Evolutionary conservation across 1,284 basidiomycete genomes (phyloP).

Genomic region (Rhizopogon parksii): DNA sequence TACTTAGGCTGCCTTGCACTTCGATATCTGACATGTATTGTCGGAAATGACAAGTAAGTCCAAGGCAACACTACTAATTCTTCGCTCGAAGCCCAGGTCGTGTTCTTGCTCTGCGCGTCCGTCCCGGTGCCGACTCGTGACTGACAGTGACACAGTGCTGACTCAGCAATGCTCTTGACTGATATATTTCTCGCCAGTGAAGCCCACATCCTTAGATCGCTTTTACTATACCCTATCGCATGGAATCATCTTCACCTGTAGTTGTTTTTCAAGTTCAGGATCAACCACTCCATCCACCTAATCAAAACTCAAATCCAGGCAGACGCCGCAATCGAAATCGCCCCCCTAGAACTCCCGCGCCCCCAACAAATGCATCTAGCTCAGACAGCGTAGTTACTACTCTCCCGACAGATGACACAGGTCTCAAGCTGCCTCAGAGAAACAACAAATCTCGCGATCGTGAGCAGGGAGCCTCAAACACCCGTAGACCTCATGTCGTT

Average conservation of each 20-base stretch:
- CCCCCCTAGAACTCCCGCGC: not conserved
- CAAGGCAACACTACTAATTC: too few species aligned
- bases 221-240: not conserved
- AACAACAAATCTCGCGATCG: not conserved
- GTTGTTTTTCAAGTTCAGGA: not conserved
- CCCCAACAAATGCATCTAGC: not conserved
- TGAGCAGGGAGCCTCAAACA: not conserved
- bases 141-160: not conserved
- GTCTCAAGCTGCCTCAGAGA: not conserved
- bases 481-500: not conserved
- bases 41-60: too few species aligned
- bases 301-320: not conserved
- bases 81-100: too few species aligned
- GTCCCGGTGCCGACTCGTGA: too few species aligned
- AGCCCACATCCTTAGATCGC: not conserved
- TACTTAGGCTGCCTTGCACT: too few species aligned
- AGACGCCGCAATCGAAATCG: not conserved
- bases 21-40: too few species aligned
- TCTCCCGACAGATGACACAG: not conserved
- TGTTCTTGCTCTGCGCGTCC: too few species aligned
- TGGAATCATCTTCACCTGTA: constrained; percentile 1
- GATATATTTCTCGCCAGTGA: not conserved
- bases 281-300: not conserved
- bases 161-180: not conserved
- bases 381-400: not conserved